These are phyloP conservation scores for Populus deltoides DNA, from an alignment of 345 rosid genomes.

Conservation along the genomic window DNA sequence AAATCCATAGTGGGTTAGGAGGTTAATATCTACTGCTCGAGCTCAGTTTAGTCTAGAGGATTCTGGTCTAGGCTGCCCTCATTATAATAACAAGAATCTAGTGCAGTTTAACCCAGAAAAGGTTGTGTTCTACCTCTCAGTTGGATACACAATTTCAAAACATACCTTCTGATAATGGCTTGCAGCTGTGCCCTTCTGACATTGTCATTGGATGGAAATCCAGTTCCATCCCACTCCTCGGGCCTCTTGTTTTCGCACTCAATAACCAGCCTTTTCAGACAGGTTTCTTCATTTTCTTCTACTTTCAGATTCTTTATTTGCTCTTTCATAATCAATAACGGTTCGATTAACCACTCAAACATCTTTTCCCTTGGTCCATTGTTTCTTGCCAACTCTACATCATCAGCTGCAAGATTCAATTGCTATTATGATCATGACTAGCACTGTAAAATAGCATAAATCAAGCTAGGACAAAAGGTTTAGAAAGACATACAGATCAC, in stretches of 20 bases:
- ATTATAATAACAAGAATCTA: background rate
- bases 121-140: background rate
- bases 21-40: background rate
- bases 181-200: slow-evolving; percentile 79
- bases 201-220: slow-evolving; percentile 53
- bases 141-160: background rate
- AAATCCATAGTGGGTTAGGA: background rate
- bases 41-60: background rate
- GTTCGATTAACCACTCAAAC: slow-evolving; percentile 70
- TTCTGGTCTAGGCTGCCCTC: background rate
- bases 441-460: background rate
- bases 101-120: background rate
- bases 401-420: slow-evolving; percentile 43
- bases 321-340: slow-evolving; percentile 71
- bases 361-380: slow-evolving; percentile 64
- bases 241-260: slow-evolving; percentile 46
- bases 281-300: slow-evolving; percentile 51
- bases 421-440: background rate
- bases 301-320: slow-evolving; percentile 61
- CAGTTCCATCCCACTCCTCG: slow-evolving; percentile 61
- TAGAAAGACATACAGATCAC: slow-evolving; percentile 50
- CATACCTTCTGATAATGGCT: slow-evolving; percentile 72
- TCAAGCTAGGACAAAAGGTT: background rate
- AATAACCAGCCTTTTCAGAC: slow-evolving; percentile 51
- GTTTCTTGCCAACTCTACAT: slow-evolving; percentile 53